phyloP scores from a whole-genome alignment of 176 grass and related monocot species.

The Oryza meyeriana region DNA sequence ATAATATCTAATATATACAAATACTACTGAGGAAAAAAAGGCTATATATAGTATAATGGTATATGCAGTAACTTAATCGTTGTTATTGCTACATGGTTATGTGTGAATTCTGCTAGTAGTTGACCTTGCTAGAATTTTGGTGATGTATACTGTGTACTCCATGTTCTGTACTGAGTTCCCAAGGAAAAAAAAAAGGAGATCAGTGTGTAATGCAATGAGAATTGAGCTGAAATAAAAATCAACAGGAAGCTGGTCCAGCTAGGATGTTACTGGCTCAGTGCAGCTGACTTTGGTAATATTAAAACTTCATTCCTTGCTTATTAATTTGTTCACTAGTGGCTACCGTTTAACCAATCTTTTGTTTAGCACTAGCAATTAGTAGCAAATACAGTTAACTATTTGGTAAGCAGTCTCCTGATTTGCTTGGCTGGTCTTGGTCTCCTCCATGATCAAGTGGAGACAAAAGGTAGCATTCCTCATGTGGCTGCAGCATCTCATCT shows the following conservation, averaged over 20 bases:
- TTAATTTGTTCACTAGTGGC: neutral
- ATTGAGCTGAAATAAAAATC: neutral
- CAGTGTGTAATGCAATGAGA: neutral
- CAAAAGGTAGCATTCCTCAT: conserved; percentile 43
- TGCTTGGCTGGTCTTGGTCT: conserved; percentile 5
- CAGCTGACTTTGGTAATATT: neutral
- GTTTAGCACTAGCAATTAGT: neutral
- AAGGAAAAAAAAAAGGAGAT: neutral
- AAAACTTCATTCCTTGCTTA: neutral
- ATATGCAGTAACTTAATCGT: conserved; percentile 5
- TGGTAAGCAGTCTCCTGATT: neutral
- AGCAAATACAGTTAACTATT: neutral
- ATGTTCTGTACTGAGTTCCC: conserved; percentile 10
- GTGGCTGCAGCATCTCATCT: conserved; percentile 44
- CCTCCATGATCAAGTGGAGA: conserved; percentile 42
- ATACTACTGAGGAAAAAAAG: neutral
- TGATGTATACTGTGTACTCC: conserved; percentile 19
- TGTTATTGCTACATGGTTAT: neutral
- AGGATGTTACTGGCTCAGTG: neutral
- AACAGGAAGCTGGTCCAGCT: conserved; percentile 2
- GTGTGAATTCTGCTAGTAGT: conserved; percentile 30
- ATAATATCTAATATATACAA: conserved; percentile 16
- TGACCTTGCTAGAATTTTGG: conserved; percentile 40
- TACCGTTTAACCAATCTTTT: neutral
- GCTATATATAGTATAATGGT: neutral